Conservation (phyloP, 371 early-diverging fungal genomes). For the Phascolomyces articulosus region DNA sequence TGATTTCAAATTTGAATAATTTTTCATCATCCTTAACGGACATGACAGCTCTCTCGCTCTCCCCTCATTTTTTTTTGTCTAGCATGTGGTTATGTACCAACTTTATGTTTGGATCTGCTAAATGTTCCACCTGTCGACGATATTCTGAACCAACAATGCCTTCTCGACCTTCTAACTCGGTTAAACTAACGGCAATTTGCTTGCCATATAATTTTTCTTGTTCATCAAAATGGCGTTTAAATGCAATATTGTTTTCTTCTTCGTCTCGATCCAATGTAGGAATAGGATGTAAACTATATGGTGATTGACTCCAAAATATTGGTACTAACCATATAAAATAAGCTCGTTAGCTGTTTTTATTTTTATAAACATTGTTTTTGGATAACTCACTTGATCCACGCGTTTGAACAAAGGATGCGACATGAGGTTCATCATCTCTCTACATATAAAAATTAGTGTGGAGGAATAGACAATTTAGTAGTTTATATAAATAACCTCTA, state of each 20-base stretch:
- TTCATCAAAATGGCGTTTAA: conserved; percentile 70
- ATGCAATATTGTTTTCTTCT: conserved; percentile 52
- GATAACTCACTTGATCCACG: conserved; percentile 67
- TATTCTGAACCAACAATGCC: conserved; percentile 56
- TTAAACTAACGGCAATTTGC: conserved; percentile 85
- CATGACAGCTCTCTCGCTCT: too few species aligned
- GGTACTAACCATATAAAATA: conserved; percentile 44
- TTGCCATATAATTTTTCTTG: conserved; percentile 72
- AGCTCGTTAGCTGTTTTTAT: too few species aligned
- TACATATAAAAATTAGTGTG: conserved; percentile 14
- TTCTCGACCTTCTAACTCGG: conserved; percentile 56
- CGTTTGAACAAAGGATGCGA: conserved; percentile 68
- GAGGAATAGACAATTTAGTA: not conserved
- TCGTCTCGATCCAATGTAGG: conserved; percentile 62
- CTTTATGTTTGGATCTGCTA: conserved; percentile 51
- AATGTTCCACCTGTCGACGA: conserved; percentile 42
- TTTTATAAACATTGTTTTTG: too few species aligned
- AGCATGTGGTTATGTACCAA: conserved; percentile 9
- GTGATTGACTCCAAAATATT: conserved; percentile 73
- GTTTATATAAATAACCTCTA: too few species aligned
- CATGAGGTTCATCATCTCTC: conserved; percentile 52
- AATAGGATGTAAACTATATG: conserved; percentile 68
- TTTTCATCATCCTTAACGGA: too few species aligned
- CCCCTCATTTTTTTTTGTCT: not conserved
- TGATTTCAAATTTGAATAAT: too few species aligned